Percentiles rank a stretch among this genome's conserved stretches.
Conservation (phyloP, 2,329 filamentous ascomycete species). For the Epicoccum nigrum region DNA sequence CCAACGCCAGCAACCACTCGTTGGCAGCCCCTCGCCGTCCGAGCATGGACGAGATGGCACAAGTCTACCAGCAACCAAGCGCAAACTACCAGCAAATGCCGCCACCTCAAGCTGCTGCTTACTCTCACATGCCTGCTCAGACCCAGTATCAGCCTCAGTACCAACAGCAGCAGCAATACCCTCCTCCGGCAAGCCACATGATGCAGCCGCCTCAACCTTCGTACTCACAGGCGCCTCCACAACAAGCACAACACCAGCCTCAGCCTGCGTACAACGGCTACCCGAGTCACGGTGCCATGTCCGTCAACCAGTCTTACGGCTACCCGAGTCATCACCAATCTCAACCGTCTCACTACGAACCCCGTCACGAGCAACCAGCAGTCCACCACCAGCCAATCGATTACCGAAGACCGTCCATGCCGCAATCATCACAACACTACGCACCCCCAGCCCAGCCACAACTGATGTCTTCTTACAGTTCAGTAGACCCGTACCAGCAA, state of each 20-base stretch:
- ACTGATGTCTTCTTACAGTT: conserved; percentile 42
- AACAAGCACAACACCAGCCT: conserved; percentile 16
- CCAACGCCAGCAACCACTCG: conserved; percentile 59
- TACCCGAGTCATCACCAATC: conserved; percentile 44
- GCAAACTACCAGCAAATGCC: conserved; percentile 48
- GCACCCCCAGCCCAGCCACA: conserved; percentile 38
- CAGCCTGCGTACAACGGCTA: conserved; percentile 38
- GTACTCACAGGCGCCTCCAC: conserved; percentile 38
- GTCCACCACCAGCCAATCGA: conserved; percentile 49
- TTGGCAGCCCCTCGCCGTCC: conserved; percentile 49
- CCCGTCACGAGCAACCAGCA: conserved; percentile 47
- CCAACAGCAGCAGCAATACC: conserved; percentile 39
- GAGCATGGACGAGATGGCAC: conserved; percentile 54
- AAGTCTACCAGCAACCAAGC: conserved; percentile 45
- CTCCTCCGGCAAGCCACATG: conserved; percentile 42
- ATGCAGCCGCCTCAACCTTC: conserved; percentile 49
- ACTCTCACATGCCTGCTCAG: conserved; percentile 49
- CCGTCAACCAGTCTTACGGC: conserved; percentile 49
- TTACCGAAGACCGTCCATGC: conserved; percentile 50
- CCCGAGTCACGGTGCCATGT: conserved; percentile 41
- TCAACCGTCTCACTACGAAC: conserved; percentile 47
- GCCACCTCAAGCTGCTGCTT: conserved; percentile 49
- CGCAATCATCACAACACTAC: conserved; percentile 44
- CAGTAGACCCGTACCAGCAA: conserved; percentile 47
- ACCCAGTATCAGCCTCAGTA: conserved; percentile 43